phyloP scores from a whole-genome alignment of 2,329 filamentous ascomycete species.

The Microcyclosporella mali region DNA sequence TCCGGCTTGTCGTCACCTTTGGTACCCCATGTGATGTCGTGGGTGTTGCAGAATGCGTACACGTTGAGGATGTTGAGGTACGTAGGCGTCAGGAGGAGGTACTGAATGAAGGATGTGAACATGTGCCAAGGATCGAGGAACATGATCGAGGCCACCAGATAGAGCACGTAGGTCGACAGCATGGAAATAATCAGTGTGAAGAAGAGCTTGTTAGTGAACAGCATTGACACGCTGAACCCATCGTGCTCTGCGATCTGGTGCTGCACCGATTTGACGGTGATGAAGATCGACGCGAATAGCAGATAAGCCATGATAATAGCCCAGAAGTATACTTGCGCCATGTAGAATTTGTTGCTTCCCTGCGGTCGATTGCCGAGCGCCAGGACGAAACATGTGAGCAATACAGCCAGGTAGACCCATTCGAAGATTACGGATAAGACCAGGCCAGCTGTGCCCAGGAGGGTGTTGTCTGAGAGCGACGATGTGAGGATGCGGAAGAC shows the following conservation, averaged over 20 bases:
- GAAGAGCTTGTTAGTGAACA: conserved; percentile 85
- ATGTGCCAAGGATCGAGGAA: conserved; percentile 99
- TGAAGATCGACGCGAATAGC: conserved; percentile 90
- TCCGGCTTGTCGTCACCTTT: conserved; percentile 96
- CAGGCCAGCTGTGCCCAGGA: conserved; percentile 70
- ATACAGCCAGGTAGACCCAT: conserved; percentile 87
- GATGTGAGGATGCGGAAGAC: conserved; percentile 95
- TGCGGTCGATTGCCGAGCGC: conserved; percentile 91
- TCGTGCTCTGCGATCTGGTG: conserved; percentile 55
- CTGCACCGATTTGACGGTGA: conserved; percentile 81
- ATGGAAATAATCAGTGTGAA: conserved; percentile 91
- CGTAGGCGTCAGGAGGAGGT: conserved; percentile 87
- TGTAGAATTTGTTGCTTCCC: conserved; percentile 88
- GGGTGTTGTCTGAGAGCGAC: conserved; percentile 62
- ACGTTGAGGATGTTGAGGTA: conserved; percentile 99
- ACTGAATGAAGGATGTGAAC: conserved; percentile 90
- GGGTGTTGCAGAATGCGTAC: conserved; percentile 97
- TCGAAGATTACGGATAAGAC: conserved; percentile 87
- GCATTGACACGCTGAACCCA: conserved; percentile 61
- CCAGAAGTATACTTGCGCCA: conserved; percentile 99
- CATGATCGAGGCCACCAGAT: conserved; percentile 81
- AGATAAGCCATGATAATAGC: conserved; percentile 91
- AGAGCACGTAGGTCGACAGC: conserved; percentile 86
- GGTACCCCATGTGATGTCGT: conserved; percentile 96
- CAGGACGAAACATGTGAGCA: conserved; percentile 92